Percentiles rank a stretch among this genome's conserved stretches.
phyloP scores from a whole-genome alignment of 139 green algal species.

The Diplosphaera chodatii region DNA sequence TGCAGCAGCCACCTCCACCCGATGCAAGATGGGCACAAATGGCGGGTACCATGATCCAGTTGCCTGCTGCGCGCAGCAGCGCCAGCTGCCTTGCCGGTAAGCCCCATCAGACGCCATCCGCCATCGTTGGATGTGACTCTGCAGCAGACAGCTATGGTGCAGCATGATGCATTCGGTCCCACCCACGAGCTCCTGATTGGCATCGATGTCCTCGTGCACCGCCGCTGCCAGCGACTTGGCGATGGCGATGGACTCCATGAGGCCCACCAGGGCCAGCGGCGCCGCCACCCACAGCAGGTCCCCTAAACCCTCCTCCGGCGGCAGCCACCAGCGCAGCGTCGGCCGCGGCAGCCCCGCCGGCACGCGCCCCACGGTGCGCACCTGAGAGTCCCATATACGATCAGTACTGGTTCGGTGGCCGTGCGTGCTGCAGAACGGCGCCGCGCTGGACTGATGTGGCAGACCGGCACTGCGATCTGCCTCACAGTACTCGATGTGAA shows the following conservation, averaged over 20 bases:
- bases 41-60: background rate
- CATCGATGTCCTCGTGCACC: slow-evolving; percentile 52
- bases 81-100: no score
- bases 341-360: slow-evolving; percentile 10
- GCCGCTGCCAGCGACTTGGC: slow-evolving; percentile 58
- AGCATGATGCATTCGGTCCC: no score
- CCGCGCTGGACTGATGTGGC: no score
- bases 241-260: slow-evolving; percentile 66
- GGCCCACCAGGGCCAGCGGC: slow-evolving; percentile 37
- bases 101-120: no score
- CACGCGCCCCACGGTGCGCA: slow-evolving; percentile 11
- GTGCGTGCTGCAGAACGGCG: no score
- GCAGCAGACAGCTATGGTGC: no score
- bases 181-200: slow-evolving; percentile 72
- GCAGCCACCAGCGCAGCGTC: slow-evolving; percentile 7
- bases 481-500: background rate
- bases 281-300: slow-evolving; percentile 8
- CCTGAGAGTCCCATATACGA: background rate
- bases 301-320: slow-evolving; percentile 4
- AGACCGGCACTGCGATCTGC: background rate
- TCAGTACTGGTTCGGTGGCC: no score
- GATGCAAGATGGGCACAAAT: no score
- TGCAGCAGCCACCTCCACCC: slow-evolving; percentile 9
- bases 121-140: no score
- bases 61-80: no score